Base-by-base conservation (phyloP, 2,329 filamentous ascomycete species). In the Sporothrix dimorphospora region DNA sequence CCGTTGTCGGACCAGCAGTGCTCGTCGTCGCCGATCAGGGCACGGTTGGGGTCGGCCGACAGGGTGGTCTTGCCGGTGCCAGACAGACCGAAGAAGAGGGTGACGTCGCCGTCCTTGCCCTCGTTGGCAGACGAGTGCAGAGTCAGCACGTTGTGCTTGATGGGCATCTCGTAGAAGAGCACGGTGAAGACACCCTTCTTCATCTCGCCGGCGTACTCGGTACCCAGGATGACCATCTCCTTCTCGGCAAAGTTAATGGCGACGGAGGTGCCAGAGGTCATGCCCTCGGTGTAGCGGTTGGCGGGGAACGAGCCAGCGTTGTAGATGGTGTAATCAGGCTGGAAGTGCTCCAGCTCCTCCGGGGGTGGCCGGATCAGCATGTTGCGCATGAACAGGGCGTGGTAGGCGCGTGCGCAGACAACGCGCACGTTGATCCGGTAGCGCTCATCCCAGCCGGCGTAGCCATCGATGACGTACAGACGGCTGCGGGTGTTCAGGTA, bases 171-270 rank as follows among this genome's bases (percentile, higher is more conserved):
- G 87, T 98, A 99, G 89, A 97, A 99, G 81, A 99, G 91, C 68
- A 99, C 94, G 65, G 96, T 99, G 89, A 99, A 99, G 83, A 99
- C 89, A 78, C 96, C 94, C 88, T 97, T 97, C 87, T 97, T 97
- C 93, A 96, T 95, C 85, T 95, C 93, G 79, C 95, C 95, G 72
- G 96, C 96, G 81, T 99, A 99, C 86, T 99, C 96, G 47, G 96
- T 99, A 82, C 96, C 96, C 72, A 99, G 91, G 81, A 99, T 99
- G 78, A 99, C 96, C 96, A 99, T 99, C 89, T 99, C 96, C 91
- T 97, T 98, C 81, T 98, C 94, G 81, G 92, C 92, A 79, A 99
- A 99, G 90, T 99, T 99, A 87, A 99, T 97, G 77, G 96, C 92
- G 69, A 99, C 95, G 9, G 96, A 99, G 69, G 96, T 99, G 75